These are phyloP conservation scores for Tetrapisispora pingtungensis DNA, from an alignment of 805 yeast species.

Conservation along the genomic window DNA sequence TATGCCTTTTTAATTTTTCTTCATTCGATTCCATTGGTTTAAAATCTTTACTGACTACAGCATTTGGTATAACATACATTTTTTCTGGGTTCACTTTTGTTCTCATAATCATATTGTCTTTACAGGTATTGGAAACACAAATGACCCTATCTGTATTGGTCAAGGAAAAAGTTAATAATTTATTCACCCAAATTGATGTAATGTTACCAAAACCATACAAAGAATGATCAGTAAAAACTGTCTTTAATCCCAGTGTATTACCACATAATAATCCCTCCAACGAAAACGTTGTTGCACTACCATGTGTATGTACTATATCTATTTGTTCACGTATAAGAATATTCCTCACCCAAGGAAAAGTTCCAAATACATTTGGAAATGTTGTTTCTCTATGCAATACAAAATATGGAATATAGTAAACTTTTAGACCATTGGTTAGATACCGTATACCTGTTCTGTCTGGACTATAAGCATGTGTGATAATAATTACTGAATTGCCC, in stretches of 20 bases:
- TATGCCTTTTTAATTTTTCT: constrained; percentile 1
- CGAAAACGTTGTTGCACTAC: constrained; percentile 74
- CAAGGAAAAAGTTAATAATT: constrained; percentile 69
- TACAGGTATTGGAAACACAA: constrained; percentile 94
- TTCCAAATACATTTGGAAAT: constrained; percentile 80
- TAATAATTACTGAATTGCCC: constrained; percentile 78
- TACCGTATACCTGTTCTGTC: constrained; percentile 73
- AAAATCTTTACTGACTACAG: constrained; percentile 79
- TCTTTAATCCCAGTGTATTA: constrained; percentile 80
- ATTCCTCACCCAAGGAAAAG: constrained; percentile 76
- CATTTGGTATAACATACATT: constrained; percentile 92
- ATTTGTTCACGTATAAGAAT: constrained; percentile 78
- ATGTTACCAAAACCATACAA: constrained; percentile 87
- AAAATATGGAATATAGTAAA: constrained; percentile 77
- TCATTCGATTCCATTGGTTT: constrained; percentile 29
- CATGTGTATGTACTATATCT: constrained; percentile 92
- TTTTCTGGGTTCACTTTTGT: constrained; percentile 68
- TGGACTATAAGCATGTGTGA: constrained; percentile 76
- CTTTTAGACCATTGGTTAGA: constrained; percentile 83
- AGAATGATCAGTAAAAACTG: constrained; percentile 94
- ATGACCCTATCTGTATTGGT: constrained; percentile 86
- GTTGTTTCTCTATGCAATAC: constrained; percentile 77
- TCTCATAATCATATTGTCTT: constrained; percentile 86
- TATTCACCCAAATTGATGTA: constrained; percentile 76
- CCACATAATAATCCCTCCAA: constrained; percentile 91